Evolutionary conservation across 2,329 filamentous ascomycete genomes (phyloP).

Genomic region (Sodiomyces alkalinus): DNA sequence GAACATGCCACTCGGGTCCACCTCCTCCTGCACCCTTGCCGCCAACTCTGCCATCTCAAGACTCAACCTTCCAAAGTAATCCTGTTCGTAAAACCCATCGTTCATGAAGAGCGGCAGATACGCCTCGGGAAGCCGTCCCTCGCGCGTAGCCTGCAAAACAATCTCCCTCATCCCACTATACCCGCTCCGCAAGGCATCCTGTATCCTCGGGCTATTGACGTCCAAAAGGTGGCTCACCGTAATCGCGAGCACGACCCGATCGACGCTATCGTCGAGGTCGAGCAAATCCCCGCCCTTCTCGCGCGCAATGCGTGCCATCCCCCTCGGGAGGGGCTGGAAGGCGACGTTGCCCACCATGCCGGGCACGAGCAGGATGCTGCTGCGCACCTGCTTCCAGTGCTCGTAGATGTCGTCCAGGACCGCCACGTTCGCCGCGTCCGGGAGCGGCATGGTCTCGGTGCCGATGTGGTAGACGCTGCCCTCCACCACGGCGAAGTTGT

Average conservation of each 20-base stretch:
- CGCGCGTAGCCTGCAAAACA: slow-evolving; percentile 15
- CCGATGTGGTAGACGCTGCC: slow-evolving; percentile 21
- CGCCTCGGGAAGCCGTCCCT: slow-evolving; percentile 17
- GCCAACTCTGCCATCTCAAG: slow-evolving; percentile 19
- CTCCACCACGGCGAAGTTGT: slow-evolving; percentile 15
- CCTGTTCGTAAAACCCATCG: slow-evolving; percentile 24
- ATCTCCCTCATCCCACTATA: slow-evolving; percentile 17
- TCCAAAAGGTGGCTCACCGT: slow-evolving; percentile 22
- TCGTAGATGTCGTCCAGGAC: slow-evolving; percentile 16
- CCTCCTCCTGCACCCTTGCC: slow-evolving; percentile 14
- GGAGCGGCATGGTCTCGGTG: slow-evolving; percentile 21
- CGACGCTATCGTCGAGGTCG: slow-evolving; percentile 20
- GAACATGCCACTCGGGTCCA: slow-evolving; percentile 23
- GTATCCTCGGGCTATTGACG: slow-evolving; percentile 15
- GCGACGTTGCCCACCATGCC: slow-evolving; percentile 16
- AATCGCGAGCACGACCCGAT: slow-evolving; percentile 26
- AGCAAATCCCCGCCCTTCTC: slow-evolving; percentile 21
- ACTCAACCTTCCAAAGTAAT: slow-evolving; percentile 24
- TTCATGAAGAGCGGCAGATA: slow-evolving; percentile 28
- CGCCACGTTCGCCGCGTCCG: slow-evolving; percentile 11
- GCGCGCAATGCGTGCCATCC: slow-evolving; percentile 15
- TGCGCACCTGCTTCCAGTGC: slow-evolving; percentile 17
- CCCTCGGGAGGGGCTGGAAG: slow-evolving; percentile 23
- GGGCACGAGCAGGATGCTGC: slow-evolving; percentile 4
- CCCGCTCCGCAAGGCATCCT: slow-evolving; percentile 18